Percentiles rank a stretch among this genome's conserved stretches.
Conservation (phyloP, 257 asterid genomes). For the Forsythia suspensa region DNA sequence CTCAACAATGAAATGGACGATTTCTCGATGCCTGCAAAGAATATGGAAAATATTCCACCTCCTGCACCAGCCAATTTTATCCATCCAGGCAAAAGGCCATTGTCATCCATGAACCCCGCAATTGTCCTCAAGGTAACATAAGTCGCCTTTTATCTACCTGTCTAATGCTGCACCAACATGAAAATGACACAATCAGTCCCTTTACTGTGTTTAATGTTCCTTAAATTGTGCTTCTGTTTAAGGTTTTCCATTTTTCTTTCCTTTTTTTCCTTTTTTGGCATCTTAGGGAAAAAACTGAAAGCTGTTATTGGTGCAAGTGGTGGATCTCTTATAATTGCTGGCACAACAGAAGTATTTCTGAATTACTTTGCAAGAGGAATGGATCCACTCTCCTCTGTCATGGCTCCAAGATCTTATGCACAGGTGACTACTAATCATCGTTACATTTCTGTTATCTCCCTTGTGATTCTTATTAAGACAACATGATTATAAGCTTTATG, state of each 20-base stretch:
- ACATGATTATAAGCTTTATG: neutral
- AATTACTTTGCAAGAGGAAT: conserved; percentile 48
- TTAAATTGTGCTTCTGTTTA: no score
- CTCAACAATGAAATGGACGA: conserved; percentile 88
- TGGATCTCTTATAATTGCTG: conserved; percentile 54
- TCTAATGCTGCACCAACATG: neutral
- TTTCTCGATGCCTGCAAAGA: conserved; percentile 51
- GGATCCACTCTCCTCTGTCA: conserved; percentile 67
- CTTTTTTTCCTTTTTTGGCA: neutral
- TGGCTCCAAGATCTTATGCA: conserved; percentile 68
- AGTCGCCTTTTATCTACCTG: neutral
- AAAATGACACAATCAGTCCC: neutral
- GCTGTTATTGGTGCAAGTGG: conserved; percentile 77
- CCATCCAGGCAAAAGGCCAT: conserved; percentile 63
- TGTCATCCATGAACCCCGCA: conserved; percentile 77
- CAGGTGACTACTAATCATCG: conserved; percentile 35
- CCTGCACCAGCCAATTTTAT: conserved; percentile 69
- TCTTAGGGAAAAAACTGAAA: conserved; percentile 40
- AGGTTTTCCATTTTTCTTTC: neutral
- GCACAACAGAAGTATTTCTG: conserved; percentile 50
- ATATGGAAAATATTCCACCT: conserved; percentile 28
- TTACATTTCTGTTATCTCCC: neutral
- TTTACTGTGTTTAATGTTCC: neutral
- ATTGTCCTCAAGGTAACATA: conserved; percentile 54
- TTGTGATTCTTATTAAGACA: no score